Evolutionary conservation across 164 flowering plant genomes (phyloP).

Genomic region (Berberis vulgaris): DNA sequence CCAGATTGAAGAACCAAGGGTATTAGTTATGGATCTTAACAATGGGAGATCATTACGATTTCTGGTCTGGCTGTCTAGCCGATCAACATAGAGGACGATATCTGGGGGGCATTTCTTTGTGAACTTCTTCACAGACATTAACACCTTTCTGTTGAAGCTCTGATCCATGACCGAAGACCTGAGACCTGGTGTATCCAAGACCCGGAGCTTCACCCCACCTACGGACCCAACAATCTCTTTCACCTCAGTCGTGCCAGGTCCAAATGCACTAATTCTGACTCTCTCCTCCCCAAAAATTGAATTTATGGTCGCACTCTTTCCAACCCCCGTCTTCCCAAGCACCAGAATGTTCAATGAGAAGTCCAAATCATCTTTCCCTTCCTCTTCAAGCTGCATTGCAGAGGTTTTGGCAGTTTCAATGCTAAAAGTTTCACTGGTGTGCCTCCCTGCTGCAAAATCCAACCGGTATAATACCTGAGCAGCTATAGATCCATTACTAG

Average conservation of each 20-base stretch:
- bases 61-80: constrained; percentile 70
- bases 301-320: constrained; percentile 95
- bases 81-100: constrained; percentile 79
- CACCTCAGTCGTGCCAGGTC: constrained; percentile 52
- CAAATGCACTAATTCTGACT: constrained; percentile 55
- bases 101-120: constrained; percentile 74
- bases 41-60: constrained; percentile 86
- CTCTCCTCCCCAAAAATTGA: constrained; percentile 79
- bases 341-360: constrained; percentile 74
- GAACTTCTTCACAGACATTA: constrained; percentile 55
- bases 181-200: constrained; percentile 87
- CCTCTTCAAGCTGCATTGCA: constrained; percentile 55
- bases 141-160: constrained; percentile 41
- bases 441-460: constrained; percentile 65
- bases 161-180: constrained; percentile 69
- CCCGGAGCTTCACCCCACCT: constrained; percentile 65
- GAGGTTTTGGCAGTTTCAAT: constrained; percentile 63
- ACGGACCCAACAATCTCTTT: constrained; percentile 58
- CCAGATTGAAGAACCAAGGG: constrained; percentile 76
- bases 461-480: constrained; percentile 79
- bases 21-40: constrained; percentile 46
- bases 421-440: constrained; percentile 39
- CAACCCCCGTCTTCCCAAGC: constrained; percentile 90
- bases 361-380: constrained; percentile 44
- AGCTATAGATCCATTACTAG: constrained; percentile 68